Percentiles rank a stretch among this genome's conserved stretches.
Conservation (phyloP, 176 grass and related monocot genomes). For the Calamus simplicifolius region DNA sequence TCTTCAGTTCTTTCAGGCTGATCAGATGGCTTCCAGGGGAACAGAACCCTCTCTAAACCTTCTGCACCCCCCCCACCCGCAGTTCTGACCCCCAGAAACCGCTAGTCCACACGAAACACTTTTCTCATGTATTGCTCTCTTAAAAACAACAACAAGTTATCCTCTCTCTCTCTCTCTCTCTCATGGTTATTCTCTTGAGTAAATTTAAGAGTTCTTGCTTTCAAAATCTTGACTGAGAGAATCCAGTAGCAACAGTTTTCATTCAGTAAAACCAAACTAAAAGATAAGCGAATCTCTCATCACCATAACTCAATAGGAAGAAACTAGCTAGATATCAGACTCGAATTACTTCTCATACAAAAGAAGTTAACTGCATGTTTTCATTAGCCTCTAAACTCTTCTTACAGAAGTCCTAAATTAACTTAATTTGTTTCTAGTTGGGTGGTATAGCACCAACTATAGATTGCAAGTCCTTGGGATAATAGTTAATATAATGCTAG, state of each 20-base stretch:
- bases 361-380: no score
- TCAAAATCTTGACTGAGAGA: slow-evolving; percentile 3
- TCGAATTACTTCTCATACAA: no score
- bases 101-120: slow-evolving; percentile 9
- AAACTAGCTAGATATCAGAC: no score
- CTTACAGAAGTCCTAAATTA: no score
- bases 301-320: background rate
- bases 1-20: slow-evolving; percentile 20
- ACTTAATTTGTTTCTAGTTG: no score
- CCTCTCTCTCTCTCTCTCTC: background rate
- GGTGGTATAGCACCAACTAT: no score
- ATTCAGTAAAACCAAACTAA: background rate
- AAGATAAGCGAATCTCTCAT: background rate
- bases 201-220: background rate
- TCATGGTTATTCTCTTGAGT: background rate
- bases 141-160: no score
- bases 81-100: slow-evolving; percentile 15
- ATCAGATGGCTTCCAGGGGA: slow-evolving; percentile 24
- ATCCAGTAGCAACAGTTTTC: slow-evolving; percentile 1
- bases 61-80: background rate
- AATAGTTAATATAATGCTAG: no score
- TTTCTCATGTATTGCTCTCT: no score
- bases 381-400: no score
- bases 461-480: no score
- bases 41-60: slow-evolving; percentile 4